Base-by-base conservation (phyloP, 2,329 filamentous ascomycete species). In the Ilyonectria destructans region DNA sequence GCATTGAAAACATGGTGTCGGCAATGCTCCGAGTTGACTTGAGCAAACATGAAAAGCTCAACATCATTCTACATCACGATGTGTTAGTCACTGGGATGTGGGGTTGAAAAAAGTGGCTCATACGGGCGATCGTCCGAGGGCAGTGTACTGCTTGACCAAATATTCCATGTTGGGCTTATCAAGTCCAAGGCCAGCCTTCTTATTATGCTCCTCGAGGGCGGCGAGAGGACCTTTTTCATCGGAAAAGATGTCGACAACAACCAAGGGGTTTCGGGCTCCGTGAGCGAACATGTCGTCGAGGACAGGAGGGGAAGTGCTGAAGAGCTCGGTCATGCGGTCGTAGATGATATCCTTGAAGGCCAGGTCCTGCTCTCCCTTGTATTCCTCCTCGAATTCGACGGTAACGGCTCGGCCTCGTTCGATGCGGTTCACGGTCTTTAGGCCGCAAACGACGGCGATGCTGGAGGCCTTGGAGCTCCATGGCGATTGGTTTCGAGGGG, bases 31-130 rank as follows among this genome's bases (percentile, higher is more conserved):
- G 96, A 98, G 85, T 98, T 98, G 80, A 99, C 96, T 83, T 99
- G 96, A 17, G 96, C 96, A 81, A 98, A 99, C 96, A 98, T 98
- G 87, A 98, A 98, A 23, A 98, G 87, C 83, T 99, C 96, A 51
- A 98, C 93, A 80, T 98, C 96, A 68, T 95, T 75, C 74, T 75
- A 59, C 60, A 56, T 59, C 66, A 68, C 19, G n/a, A 29, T n/a
- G 12, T 23, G 70, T 75, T 65, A 75, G 72, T 56, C 66, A 58
- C 69, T 69, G 67, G 58, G 66, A 66, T 59, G 62, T 55, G 54
- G 40, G 60, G 52, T 58, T 40, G 51, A 64, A 52, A 23, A 54
- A 69, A 58, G 54, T 68, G 69, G 66, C 66, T 69, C 77, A 91
- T 84, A 69, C 87, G 80, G 87, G 87, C 57, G 90, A 84, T 58